Evolutionary conservation across 2,329 filamentous ascomycete species (phyloP).

Genomic region (Stromatinia cepivora): DNA sequence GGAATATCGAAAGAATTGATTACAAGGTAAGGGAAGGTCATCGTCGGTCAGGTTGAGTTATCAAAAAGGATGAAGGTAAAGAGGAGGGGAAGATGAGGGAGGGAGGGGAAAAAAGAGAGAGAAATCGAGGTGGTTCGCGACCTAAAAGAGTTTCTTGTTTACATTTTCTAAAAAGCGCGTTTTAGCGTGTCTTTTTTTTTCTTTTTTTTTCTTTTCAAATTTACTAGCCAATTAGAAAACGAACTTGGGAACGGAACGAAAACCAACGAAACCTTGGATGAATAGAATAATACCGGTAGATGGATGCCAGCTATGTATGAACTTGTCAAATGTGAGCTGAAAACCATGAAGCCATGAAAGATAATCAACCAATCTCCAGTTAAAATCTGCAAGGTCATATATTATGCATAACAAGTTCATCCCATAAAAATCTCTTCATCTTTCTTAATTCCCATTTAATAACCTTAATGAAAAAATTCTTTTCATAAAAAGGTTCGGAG

Average conservation of each 20-base stretch:
- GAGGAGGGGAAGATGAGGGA: slow-evolving; percentile 1
- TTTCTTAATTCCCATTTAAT: background rate
- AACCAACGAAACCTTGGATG: background rate
- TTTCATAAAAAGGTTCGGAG: no score
- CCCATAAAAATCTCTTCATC: no score
- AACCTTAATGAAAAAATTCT: no score
- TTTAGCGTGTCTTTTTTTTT: slow-evolving; percentile 7
- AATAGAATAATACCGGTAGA: background rate
- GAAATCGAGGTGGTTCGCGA: slow-evolving; percentile 3
- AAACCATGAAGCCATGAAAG: background rate
- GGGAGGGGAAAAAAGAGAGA: background rate
- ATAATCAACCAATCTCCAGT: background rate
- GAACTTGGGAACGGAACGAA: background rate
- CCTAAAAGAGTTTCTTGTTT: slow-evolving; percentile 11
- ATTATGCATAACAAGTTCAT: no score
- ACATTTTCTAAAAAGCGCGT: slow-evolving; percentile 2
- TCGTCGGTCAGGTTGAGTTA: slow-evolving; percentile 6
- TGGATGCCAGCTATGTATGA: background rate
- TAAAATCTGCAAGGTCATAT: no score
- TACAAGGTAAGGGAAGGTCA: slow-evolving; percentile 2
- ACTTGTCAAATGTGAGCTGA: background rate
- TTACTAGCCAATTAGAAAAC: background rate
- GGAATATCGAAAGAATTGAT: slow-evolving; percentile 10
- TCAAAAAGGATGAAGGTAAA: background rate
- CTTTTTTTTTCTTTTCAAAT: background rate